A percentile compares a stretch with the other conserved stretches of the same genome.
Evolutionary conservation across 78 protist genomes (phyloP).

Genomic region (Bigelowiella natans): DNA sequence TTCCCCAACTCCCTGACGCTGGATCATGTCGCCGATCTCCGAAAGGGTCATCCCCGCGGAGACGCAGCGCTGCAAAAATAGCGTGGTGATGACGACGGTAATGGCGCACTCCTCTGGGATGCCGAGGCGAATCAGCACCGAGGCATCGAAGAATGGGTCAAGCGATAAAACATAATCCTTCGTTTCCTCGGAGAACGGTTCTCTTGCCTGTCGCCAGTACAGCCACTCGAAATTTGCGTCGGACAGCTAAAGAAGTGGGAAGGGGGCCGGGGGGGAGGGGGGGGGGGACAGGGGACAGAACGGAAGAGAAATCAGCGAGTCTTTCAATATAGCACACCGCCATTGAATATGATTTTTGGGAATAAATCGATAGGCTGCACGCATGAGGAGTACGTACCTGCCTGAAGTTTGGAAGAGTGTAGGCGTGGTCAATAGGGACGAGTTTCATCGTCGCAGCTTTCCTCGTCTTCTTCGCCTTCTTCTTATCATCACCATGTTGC

Average conservation of each 20-base stretch:
- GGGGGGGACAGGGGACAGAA: too few relatives aligned
- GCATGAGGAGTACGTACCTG: background rate
- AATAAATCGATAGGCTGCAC: too few relatives aligned
- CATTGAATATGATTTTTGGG: too few relatives aligned
- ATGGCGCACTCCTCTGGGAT: background rate
- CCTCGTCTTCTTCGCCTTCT: too few relatives aligned
- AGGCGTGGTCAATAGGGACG: background rate
- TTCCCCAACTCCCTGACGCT: background rate
- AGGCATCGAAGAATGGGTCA: background rate
- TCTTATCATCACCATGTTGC: too few relatives aligned
- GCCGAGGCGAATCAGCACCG: background rate
- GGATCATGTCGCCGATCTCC: background rate
- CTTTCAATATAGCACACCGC: too few relatives aligned
- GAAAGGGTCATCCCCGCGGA: background rate
- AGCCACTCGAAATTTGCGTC: background rate
- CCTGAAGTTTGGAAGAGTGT: background rate
- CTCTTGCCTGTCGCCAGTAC: background rate
- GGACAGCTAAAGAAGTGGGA: background rate
- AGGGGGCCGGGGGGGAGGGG: too few relatives aligned
- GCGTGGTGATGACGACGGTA: background rate
- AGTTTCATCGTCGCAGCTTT: too few relatives aligned
- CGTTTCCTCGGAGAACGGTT: background rate
- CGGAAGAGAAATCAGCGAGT: too few relatives aligned
- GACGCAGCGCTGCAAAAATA: background rate
- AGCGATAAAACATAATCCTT: background rate